A percentile compares a stretch with the other conserved stretches of the same genome.
phyloP scores from a whole-genome alignment of 2,329 filamentous ascomycete genomes.

The Fusarium protoensiforme region DNA sequence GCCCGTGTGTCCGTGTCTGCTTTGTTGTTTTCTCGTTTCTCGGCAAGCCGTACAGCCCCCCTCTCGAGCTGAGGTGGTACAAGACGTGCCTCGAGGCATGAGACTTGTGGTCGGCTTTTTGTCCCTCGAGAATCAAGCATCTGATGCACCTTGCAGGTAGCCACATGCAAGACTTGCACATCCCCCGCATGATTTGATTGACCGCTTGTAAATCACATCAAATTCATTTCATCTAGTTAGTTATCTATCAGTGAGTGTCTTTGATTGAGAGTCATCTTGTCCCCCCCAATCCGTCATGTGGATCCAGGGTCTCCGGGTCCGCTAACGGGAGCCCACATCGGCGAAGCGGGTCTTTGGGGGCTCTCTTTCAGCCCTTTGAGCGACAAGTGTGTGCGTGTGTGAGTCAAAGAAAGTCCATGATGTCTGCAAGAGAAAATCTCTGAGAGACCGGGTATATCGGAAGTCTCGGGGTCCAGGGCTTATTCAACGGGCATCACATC shows the following conservation, averaged over 20 bases:
- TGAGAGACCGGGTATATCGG: background rate
- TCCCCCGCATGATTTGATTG: background rate
- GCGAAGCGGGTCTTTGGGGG: background rate
- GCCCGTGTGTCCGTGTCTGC: background rate
- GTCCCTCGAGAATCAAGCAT: background rate
- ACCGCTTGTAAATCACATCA: background rate
- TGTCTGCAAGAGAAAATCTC: background rate
- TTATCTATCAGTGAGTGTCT: background rate
- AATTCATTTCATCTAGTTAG: background rate
- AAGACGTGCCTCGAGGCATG: background rate
- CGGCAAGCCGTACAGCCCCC: background rate
- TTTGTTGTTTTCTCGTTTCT: background rate
- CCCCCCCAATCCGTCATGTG: background rate
- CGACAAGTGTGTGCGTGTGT: background rate
- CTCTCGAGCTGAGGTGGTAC: background rate
- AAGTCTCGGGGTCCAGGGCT: background rate
- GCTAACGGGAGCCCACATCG: conserved; percentile 2
- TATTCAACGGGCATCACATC: background rate
- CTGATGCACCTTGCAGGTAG: background rate
- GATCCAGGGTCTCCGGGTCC: conserved; percentile 5
- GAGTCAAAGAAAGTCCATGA: background rate
- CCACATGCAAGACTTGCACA: background rate
- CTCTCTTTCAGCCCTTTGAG: background rate
- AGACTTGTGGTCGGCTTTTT: background rate
- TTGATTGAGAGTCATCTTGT: background rate